Evolutionary conservation across 176 grass and related monocot genomes (phyloP).

Genomic region (Aegilops tauschii): DNA sequence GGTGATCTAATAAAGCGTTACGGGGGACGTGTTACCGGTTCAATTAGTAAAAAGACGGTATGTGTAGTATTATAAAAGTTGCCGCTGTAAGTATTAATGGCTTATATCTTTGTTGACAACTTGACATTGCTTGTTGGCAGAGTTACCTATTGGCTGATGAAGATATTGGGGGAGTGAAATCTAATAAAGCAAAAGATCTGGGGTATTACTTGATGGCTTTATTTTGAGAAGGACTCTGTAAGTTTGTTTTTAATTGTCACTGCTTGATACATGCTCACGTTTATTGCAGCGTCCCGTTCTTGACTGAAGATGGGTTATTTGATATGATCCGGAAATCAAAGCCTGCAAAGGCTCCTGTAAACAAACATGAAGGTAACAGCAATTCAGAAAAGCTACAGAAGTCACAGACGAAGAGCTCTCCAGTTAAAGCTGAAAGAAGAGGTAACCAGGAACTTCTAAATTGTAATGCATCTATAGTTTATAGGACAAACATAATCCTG

Average conservation of each 20-base stretch:
- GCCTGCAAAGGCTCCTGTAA: constrained; percentile 48
- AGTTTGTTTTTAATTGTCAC: neutral
- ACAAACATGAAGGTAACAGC: constrained; percentile 49
- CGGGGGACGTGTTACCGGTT: constrained; percentile 82
- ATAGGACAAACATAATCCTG: constrained; percentile 15
- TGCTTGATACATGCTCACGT: constrained; percentile 26
- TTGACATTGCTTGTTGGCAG: constrained; percentile 41
- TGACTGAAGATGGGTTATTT: constrained; percentile 96
- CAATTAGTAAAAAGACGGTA: constrained; percentile 99
- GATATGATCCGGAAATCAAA: constrained; percentile 93
- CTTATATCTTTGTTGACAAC: constrained; percentile 22
- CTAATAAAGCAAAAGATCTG: constrained; percentile 86
- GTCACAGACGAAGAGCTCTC: constrained; percentile 52
- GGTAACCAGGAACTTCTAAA: constrained; percentile 37
- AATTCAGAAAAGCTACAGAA: constrained; percentile 52
- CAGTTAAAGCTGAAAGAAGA: constrained; percentile 67
- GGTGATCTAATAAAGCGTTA: constrained; percentile 92
- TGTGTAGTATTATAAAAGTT: constrained; percentile 10
- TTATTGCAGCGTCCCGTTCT: constrained; percentile 68
- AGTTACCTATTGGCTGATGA: constrained; percentile 94
- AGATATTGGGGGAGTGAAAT: constrained; percentile 94
- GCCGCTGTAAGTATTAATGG: constrained; percentile 2
- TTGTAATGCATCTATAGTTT: constrained; percentile 20
- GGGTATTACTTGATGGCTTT: constrained; percentile 55
- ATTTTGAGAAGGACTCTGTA: neutral